Conservation (phyloP, 1,284 basidiomycete species). For the Austroboletus olivaceoglutinosus region DNA sequence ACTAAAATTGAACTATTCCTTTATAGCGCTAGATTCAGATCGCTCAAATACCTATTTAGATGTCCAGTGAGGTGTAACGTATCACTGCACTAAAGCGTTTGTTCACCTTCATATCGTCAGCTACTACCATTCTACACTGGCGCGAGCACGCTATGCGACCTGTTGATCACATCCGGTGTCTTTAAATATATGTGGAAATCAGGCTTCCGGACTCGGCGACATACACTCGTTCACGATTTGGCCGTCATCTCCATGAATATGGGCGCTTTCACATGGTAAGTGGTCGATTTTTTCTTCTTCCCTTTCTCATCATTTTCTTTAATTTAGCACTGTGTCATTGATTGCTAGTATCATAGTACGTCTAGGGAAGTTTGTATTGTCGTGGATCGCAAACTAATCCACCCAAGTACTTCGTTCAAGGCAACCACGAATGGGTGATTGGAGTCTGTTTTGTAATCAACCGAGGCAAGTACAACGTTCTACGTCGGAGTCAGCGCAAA, state of each 20-base stretch:
- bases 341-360: slow-evolving; percentile 9
- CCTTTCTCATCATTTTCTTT: background rate
- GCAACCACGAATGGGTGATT: background rate
- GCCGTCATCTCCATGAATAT: slow-evolving; percentile 13
- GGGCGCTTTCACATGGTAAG: slow-evolving; percentile 14
- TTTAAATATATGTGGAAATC: slow-evolving; percentile 19
- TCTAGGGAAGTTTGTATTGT: background rate
- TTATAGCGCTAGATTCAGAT: slow-evolving; percentile 2
- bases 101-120: background rate
- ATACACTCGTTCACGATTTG: slow-evolving; percentile 11
- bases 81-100: background rate
- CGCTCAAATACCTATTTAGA: background rate
- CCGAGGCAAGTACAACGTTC: slow-evolving; percentile 1
- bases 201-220: slow-evolving; percentile 6
- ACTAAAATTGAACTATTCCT: background rate
- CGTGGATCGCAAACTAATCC: background rate
- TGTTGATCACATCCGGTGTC: slow-evolving; percentile 7
- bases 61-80: background rate
- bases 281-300: background rate
- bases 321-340: background rate
- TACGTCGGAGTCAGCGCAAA: background rate
- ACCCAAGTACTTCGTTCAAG: slow-evolving; percentile 10
- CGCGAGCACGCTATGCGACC: background rate
- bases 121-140: background rate
- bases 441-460: background rate